Conservation (phyloP, 2,329 filamentous ascomycete genomes). For the Pseudophaeomoniella oleicola region DNA sequence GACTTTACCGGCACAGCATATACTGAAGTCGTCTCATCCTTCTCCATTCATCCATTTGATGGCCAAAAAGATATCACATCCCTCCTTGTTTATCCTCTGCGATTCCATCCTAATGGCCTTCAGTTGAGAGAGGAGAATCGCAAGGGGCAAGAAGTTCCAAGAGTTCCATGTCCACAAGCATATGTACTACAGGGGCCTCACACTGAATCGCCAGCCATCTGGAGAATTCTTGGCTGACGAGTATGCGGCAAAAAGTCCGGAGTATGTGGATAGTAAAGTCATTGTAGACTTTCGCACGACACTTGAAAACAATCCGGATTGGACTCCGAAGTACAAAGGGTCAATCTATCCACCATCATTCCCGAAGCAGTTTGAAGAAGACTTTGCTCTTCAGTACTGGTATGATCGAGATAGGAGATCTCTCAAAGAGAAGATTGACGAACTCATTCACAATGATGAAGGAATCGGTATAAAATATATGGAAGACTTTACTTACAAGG, state of each 20-base stretch:
- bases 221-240: slow-evolving; percentile 3
- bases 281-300: slow-evolving; percentile 7
- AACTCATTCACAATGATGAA: slow-evolving; percentile 6
- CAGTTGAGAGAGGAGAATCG: background rate
- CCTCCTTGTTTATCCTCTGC: background rate
- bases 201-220: slow-evolving; percentile 5
- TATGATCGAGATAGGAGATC: slow-evolving; percentile 2
- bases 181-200: slow-evolving; percentile 7
- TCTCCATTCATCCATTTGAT: slow-evolving; percentile 1
- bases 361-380: slow-evolving; percentile 3
- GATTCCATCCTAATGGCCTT: background rate
- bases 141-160: slow-evolving; percentile 1
- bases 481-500: slow-evolving; percentile 3
- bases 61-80: slow-evolving; percentile 1
- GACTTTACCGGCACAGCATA: slow-evolving; percentile 14
- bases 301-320: slow-evolving; percentile 2
- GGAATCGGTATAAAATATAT: slow-evolving; percentile 4
- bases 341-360: background rate
- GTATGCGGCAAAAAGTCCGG: slow-evolving; percentile 1
- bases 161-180: slow-evolving; percentile 2
- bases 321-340: slow-evolving; percentile 1
- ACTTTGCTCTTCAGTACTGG: slow-evolving; percentile 4
- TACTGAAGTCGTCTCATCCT: background rate
- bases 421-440: slow-evolving; percentile 2
- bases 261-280: slow-evolving; percentile 7